Base-by-base conservation (phyloP, 2,329 filamentous ascomycete species). In the Colletotrichum salicis region DNA sequence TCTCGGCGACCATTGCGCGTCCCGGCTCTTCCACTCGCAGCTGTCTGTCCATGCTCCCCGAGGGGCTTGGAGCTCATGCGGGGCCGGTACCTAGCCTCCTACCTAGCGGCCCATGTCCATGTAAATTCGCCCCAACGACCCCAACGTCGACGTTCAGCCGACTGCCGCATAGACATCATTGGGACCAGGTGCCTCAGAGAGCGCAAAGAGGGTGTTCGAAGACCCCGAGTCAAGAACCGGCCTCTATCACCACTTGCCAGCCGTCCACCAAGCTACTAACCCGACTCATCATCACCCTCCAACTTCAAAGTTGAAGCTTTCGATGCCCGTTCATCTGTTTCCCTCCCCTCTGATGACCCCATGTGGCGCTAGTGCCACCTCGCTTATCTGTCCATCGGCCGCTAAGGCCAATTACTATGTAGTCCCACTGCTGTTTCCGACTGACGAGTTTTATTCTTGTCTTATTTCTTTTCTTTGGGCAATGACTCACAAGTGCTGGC, bases 311-410 rank as follows among this genome's bases (percentile, higher is more conserved):
- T 51, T 63, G n/a, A 61, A 61, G 41, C 58, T 41, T 48, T 48
- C 8, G 33, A n/a, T 22, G 33, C 15, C 59, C 54, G 64, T 69
- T 69, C 59, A 54, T 64, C 58, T 60, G 27, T 45, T 62, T 69
- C 41, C 57, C n/a, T 45, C 15, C 19, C 45, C 48, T 29, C 24
- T 41, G 27, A 57, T 69, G 41, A 52, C 51, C 41, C 51, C 45
- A 29, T 24, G 58, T 67, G 58, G 33, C 59, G 55, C 60, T 72
- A 72, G 58, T 54, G 60, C 48, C 35, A 60, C 52, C 60, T 70
- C 70, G 70, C 70, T 72, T 72, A 72, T 72, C 70, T 41, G 66
- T 29, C 55, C 45, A 64, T 51, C 65, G 59, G 70, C 70, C 59
- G 70, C 70, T 64, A 72, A 64, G 48, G 24, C 70, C 59, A 69